These are phyloP conservation scores for Tetracentron sinense DNA, from an alignment of 164 flowering plant species.

Conservation along the genomic window DNA sequence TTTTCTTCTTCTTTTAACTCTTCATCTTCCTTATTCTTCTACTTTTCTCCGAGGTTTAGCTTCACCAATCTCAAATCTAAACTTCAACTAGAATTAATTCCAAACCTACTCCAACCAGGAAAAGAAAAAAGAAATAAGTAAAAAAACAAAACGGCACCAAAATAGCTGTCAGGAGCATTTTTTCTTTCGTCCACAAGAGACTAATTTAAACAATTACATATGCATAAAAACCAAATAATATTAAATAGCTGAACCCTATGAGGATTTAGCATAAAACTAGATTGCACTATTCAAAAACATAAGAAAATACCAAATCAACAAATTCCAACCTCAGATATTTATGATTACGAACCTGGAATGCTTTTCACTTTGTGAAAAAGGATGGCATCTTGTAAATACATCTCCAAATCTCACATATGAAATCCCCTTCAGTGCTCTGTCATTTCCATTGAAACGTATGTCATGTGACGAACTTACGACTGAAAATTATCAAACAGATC, in stretches of 20 bases:
- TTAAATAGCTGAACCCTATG: not conserved
- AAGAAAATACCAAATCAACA: not conserved
- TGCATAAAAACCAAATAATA: not conserved
- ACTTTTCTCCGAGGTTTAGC: too few relatives aligned
- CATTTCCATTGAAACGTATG: conserved; percentile 15
- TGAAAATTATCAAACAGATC: not conserved
- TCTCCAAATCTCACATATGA: conserved; percentile 93
- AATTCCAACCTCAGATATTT: conserved; percentile 3
- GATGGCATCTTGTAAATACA: conserved; percentile 67
- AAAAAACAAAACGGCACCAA: conserved; percentile 2
- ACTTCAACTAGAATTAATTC: too few relatives aligned
- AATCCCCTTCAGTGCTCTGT: conserved; percentile 66
- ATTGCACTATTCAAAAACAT: not conserved
- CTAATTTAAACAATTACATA: not conserved
- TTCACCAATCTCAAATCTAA: too few relatives aligned
- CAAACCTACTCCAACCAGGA: not conserved
- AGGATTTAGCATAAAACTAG: not conserved
- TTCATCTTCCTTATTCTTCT: too few relatives aligned
- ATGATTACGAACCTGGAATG: conserved; percentile 53
- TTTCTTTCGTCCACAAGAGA: not conserved
- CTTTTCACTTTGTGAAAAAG: conserved; percentile 61
- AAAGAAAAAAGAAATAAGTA: not conserved
- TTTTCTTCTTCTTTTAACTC: too few relatives aligned
- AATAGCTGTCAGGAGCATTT: not conserved
- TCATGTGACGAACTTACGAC: conserved; percentile 10